Evolutionary conservation across 2,329 filamentous ascomycete genomes (phyloP).

Genomic region (Dothistroma septosporum): DNA sequence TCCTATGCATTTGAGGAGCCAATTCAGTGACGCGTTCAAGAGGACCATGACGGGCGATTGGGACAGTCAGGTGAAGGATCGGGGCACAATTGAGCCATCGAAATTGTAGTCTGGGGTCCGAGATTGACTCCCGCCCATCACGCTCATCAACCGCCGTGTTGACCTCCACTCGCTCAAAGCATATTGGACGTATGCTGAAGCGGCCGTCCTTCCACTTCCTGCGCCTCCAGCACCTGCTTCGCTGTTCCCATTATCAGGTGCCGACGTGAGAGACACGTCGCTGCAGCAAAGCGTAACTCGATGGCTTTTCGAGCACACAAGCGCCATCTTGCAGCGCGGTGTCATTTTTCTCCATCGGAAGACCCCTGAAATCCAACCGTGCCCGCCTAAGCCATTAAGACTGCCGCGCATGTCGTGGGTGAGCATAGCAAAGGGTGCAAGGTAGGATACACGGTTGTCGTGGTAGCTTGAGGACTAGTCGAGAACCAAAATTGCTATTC

Average conservation of each 20-base stretch:
- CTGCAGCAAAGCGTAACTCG: too few species aligned
- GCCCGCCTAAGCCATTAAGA: not conserved
- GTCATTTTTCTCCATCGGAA: not conserved
- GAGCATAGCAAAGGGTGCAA: not conserved
- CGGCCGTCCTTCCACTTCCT: too few species aligned
- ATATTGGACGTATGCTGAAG: not conserved
- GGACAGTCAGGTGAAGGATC: constrained; percentile 2
- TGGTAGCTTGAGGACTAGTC: not conserved
- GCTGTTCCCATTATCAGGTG: too few species aligned
- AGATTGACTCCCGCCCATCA: too few species aligned
- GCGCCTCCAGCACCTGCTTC: too few species aligned
- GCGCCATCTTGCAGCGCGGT: not conserved
- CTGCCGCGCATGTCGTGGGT: not conserved
- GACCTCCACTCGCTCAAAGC: not conserved
- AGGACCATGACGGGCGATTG: constrained; percentile 24
- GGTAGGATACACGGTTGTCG: not conserved
- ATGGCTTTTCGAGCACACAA: not conserved
- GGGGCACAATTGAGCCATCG: not conserved
- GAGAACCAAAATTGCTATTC: not conserved
- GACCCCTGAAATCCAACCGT: not conserved
- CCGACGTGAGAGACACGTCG: too few species aligned
- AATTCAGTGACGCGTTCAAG: constrained; percentile 30
- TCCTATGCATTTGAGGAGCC: constrained; percentile 25
- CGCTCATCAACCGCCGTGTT: too few species aligned
- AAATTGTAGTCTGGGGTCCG: not conserved